Evolutionary conservation across 345 rosid species (phyloP).

Genomic region (Syzygium oleosum): DNA sequence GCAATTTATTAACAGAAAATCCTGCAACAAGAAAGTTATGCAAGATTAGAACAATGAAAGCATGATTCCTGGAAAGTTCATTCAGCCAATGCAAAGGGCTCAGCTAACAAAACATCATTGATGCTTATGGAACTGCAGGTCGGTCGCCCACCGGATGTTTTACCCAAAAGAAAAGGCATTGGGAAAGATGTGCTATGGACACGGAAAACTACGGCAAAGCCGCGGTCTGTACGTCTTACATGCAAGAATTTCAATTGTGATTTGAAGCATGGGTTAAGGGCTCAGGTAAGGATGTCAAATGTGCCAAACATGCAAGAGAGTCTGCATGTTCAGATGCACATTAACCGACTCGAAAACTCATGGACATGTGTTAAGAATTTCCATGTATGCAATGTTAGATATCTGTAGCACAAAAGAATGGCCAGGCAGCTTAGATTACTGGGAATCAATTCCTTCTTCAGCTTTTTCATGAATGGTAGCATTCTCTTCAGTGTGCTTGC

Average conservation of each 20-base stretch:
- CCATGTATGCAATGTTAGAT: not conserved
- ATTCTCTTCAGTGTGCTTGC: slow-evolving; percentile 10
- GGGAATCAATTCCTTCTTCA: not conserved
- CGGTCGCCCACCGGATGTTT: not conserved
- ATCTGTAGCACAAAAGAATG: not conserved
- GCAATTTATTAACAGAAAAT: not conserved
- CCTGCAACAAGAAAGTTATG: not conserved
- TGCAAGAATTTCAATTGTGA: not conserved
- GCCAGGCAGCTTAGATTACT: not conserved
- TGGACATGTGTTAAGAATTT: not conserved
- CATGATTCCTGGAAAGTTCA: not conserved
- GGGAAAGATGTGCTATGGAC: not conserved
- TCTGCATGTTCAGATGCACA: not conserved
- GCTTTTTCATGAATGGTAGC: not conserved
- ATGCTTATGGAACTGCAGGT: not conserved
- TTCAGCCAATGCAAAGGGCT: not conserved
- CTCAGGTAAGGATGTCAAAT: not conserved
- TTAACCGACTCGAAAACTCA: not conserved
- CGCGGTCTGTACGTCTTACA: not conserved
- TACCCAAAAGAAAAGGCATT: not conserved
- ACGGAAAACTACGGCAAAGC: not conserved
- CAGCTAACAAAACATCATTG: not conserved
- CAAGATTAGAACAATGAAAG: not conserved
- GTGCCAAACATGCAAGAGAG: not conserved
- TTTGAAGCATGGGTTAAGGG: not conserved